These are phyloP conservation scores for Diplodia sapinea DNA, from an alignment of 2,329 filamentous ascomycete genomes.

Conservation along the genomic window DNA sequence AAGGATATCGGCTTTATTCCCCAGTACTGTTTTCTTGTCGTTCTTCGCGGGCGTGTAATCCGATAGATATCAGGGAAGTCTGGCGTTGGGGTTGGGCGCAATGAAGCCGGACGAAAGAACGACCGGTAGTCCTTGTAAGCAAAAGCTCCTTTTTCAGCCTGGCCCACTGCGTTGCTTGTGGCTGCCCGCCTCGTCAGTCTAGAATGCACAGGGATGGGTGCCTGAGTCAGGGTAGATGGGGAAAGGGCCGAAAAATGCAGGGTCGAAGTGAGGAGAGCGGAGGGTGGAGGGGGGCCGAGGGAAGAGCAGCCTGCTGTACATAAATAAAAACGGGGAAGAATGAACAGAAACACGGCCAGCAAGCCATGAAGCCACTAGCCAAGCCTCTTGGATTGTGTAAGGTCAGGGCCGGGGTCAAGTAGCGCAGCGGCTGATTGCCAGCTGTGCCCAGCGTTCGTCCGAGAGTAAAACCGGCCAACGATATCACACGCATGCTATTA, in stretches of 20 bases:
- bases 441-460: not conserved
- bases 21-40: too few species aligned
- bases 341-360: not conserved
- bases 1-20: not conserved
- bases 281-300: not conserved
- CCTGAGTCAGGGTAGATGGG: not conserved
- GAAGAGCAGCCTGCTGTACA: slow-evolving; percentile 5
- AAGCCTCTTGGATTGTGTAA: slow-evolving; percentile 21
- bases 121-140: not conserved
- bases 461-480: slow-evolving; percentile 5
- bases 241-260: not conserved
- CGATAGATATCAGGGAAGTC: slow-evolving; percentile 1
- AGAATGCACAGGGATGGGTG: not conserved
- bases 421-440: slow-evolving; percentile 3
- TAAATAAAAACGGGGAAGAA: slow-evolving; percentile 22
- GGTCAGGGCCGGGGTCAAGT: slow-evolving; percentile 20
- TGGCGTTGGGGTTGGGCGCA: slow-evolving; percentile 2
- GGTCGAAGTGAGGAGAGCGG: not conserved
- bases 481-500: slow-evolving; percentile 20
- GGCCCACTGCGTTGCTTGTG: not conserved
- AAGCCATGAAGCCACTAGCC: slow-evolving; percentile 5
- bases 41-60: not conserved
- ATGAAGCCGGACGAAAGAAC: not conserved
- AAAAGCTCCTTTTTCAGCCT: not conserved
- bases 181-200: not conserved